Base-by-base conservation (phyloP, 345 rosid species). In the Populus simonii region DNA sequence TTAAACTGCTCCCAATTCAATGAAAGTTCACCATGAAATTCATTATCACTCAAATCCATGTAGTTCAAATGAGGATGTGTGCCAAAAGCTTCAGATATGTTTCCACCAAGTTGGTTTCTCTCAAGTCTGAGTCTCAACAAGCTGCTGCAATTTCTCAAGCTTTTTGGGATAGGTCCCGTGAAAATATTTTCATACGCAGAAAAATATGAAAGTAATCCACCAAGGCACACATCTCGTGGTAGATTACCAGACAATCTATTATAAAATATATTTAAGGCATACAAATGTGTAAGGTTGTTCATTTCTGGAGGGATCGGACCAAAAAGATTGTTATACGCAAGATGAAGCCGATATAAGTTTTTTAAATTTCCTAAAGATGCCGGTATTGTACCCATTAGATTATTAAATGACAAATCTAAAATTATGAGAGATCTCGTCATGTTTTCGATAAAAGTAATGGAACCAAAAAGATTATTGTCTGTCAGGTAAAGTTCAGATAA, bases 111-210 rank as follows among this genome's bases (percentile, higher is more conserved):
- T 0, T 3, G 11, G 62, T 55, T 55, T 2, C 10, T 22, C 0
- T 22, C 10, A 22, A 55, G 62, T 2, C 3, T 2, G 23, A 55
- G 62, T 8, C 62, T 55, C 4, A 55, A 8, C 62, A 55, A 8
- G 27, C 62, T 55, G 3, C 5, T 22, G 62, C 62, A 55, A 3
- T 55, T 55, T 55, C 3, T 55, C 62, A 55, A 55, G 62, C 25
- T 55, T 55, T 8, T 53, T 0, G 74, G 74, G 9, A 71, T 29
- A 5, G 17, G 17, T 4, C 74, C 74, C 0, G 43, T 47, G 18
- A 71, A n/a, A 31, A 33, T 0, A 5, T 71, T 71, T 0, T 71
- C 4, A 0, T 0, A 3, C 0, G 1, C 22, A 17, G 4, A 0
- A 1, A 15, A 10, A 49, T 0, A 0, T 0, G 0, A 7, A 55